Evolutionary conservation across 225 moss, liverwort and hornwort species (phyloP), one percentile per base, ranked within the genome.

Genomic region (Bryum argenteum): DNA sequence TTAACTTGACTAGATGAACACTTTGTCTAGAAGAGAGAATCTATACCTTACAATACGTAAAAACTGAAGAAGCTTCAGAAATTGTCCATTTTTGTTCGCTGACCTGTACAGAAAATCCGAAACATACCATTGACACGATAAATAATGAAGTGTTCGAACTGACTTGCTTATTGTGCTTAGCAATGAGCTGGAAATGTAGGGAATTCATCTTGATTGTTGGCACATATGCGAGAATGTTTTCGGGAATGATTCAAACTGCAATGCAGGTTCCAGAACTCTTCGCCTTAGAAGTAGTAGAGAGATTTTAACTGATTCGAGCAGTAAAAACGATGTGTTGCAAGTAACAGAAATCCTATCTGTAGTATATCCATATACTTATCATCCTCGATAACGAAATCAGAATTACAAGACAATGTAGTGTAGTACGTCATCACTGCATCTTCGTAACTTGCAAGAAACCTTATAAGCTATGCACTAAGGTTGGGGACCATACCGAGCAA

Each of bases 11-110:
- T 28, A 24, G 21, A 62, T 33, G 69, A 67, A 58, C 23, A 60
- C 58, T 6, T 58, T 18, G 48, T 22, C 3, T 39, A 40, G 63
- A 38, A 19, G 13, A 13, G 23, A 19, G 65, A 40, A 8, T 15
- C 14, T 8, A 13, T 52, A 95, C 95, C 92, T 89, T 48, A 79
- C 24, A 60, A 92, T 79, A 41, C 95, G 86, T 43, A 92, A 47
- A 54, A 92, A 92, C 67, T 89, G 88, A 52, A 95, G 75, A 20
- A 95, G 81, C 54, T 83, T 79, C 40, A 95, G 77, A 33, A 91
- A 42, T 54, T 65, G 73, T 18, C 76, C 77, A 79, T 75, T 79
- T 58, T 5, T 11, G 8, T 78, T 75, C 23, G 75, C 52, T 11
- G 51, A 20, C 73, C 91, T 91, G 85, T 26, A 84, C 45, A 56